Evolutionary conservation across 2,329 filamentous ascomycete species (phyloP).

Genomic region (Blastomyces emzantsi): DNA sequence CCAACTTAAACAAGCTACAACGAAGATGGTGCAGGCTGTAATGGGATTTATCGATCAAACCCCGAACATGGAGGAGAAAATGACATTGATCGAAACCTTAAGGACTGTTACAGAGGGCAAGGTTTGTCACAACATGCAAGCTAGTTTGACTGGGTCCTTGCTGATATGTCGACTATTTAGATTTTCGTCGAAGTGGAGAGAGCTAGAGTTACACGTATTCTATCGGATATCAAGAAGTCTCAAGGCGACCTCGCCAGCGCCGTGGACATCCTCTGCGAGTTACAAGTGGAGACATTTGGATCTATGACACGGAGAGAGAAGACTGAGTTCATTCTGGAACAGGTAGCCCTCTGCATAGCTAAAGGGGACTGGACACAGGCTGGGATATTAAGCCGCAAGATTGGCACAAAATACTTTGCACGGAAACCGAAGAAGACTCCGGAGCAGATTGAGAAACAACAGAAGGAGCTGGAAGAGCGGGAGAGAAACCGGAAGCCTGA

Average conservation of each 20-base stretch:
- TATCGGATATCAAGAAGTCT: slow-evolving; percentile 95
- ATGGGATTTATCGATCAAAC: slow-evolving; percentile 86
- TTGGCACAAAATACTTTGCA: slow-evolving; percentile 85
- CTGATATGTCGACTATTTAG: slow-evolving; percentile 33
- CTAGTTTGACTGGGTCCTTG: not conserved
- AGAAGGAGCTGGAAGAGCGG: slow-evolving; percentile 67
- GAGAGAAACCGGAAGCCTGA: slow-evolving; percentile 73
- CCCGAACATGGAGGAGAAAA: slow-evolving; percentile 75
- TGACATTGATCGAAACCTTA: slow-evolving; percentile 88
- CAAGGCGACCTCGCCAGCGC: slow-evolving; percentile 88
- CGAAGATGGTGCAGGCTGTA: slow-evolving; percentile 96
- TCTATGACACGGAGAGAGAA: slow-evolving; percentile 97
- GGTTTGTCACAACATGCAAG: slow-evolving; percentile 33
- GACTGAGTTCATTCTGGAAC: slow-evolving; percentile 95
- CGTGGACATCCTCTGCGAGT: slow-evolving; percentile 86
- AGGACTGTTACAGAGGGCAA: slow-evolving; percentile 97
- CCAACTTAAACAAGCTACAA: slow-evolving; percentile 97
- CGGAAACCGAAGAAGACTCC: slow-evolving; percentile 84
- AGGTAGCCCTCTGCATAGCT: slow-evolving; percentile 91
- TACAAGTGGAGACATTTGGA: slow-evolving; percentile 97
- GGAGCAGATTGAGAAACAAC: slow-evolving; percentile 83
- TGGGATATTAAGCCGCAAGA: slow-evolving; percentile 87
- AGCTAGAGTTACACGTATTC: slow-evolving; percentile 84
- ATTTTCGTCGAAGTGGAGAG: slow-evolving; percentile 99
- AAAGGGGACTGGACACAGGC: slow-evolving; percentile 95